Evolutionary conservation across 2,329 filamentous ascomycete genomes (phyloP).

Genomic region (Proliferodiscus dingleyae): DNA sequence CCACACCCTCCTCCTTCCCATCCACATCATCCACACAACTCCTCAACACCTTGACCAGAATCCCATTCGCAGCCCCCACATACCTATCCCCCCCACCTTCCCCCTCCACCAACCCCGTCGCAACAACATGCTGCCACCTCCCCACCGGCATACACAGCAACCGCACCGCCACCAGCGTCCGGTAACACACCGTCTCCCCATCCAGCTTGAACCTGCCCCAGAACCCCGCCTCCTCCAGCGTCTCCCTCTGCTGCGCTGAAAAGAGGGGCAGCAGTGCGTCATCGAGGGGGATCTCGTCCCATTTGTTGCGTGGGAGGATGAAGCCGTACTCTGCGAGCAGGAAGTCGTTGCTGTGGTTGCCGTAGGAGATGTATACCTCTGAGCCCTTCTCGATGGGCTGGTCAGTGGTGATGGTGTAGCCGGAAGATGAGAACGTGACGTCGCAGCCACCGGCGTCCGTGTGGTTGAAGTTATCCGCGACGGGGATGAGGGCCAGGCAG

Average conservation of each 20-base stretch:
- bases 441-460: conserved; percentile 45
- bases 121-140: conserved; percentile 46
- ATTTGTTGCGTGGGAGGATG: conserved; percentile 23
- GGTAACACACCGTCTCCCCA: conserved; percentile 45
- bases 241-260: conserved; percentile 30
- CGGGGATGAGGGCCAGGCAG: conserved; percentile 55
- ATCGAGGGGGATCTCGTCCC: conserved; percentile 30
- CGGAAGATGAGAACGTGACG: conserved; percentile 44
- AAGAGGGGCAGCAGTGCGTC: conserved; percentile 24
- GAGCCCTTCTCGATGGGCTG: conserved; percentile 49
- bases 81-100: no score
- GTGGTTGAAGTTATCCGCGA: conserved; percentile 68
- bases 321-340: conserved; percentile 59
- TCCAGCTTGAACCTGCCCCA: conserved; percentile 49
- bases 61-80: no score
- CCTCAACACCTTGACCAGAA: no score
- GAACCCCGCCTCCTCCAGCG: conserved; percentile 44
- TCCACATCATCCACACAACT: no score
- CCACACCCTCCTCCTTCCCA: no score
- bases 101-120: no score
- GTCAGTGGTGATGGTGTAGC: conserved; percentile 52
- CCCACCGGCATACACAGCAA: conserved; percentile 32
- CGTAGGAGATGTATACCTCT: conserved; percentile 67
- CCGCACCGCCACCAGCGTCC: conserved; percentile 50
- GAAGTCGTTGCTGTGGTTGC: conserved; percentile 67